Percentiles rank a stretch among this genome's conserved stretches.
Conservation (phyloP, 495 filamentous ascomycete genomes). For the Lasiosphaeris hirsuta region DNA sequence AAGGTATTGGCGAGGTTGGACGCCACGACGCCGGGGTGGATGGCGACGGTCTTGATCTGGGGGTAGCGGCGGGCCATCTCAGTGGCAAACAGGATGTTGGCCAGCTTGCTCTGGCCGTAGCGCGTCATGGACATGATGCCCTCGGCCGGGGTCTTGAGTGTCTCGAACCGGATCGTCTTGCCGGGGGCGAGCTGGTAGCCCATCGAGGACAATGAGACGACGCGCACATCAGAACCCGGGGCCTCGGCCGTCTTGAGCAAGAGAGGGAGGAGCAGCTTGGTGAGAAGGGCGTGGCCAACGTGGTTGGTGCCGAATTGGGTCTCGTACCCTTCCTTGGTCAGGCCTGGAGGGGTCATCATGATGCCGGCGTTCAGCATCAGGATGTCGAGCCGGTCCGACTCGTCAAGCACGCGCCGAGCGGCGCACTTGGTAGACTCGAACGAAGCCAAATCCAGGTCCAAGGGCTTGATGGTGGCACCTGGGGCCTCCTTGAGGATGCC, state of each 20-base stretch:
- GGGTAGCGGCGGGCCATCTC: constrained; percentile 59
- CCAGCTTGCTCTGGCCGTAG: constrained; percentile 65
- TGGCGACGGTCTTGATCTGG: constrained; percentile 46
- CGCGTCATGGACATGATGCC: constrained; percentile 38
- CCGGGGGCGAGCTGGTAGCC: constrained; percentile 34
- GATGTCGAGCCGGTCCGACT: constrained; percentile 39
- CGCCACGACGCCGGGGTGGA: constrained; percentile 64
- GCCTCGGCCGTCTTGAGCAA: constrained; percentile 50
- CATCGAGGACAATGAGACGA: constrained; percentile 35
- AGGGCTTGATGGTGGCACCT: constrained; percentile 20
- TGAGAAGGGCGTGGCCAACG: constrained; percentile 64
- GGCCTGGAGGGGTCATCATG: constrained; percentile 51
- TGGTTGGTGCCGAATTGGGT: constrained; percentile 70
- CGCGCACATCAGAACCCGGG: constrained; percentile 36
- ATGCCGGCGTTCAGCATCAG: constrained; percentile 61
- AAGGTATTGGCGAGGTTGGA: constrained; percentile 48
- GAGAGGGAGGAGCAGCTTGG: constrained; percentile 58
- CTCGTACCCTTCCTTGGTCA: constrained; percentile 64
- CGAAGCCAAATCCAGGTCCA: constrained; percentile 38
- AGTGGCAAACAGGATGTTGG: constrained; percentile 60
- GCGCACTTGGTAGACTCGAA: constrained; percentile 29
- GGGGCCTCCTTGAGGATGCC: constrained; percentile 15
- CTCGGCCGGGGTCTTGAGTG: constrained; percentile 37
- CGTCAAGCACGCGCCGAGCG: constrained; percentile 20
- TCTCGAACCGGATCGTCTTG: constrained; percentile 35